phyloP scores from a whole-genome alignment of 805 yeast species.

The Clavispora santaluciae region DNA sequence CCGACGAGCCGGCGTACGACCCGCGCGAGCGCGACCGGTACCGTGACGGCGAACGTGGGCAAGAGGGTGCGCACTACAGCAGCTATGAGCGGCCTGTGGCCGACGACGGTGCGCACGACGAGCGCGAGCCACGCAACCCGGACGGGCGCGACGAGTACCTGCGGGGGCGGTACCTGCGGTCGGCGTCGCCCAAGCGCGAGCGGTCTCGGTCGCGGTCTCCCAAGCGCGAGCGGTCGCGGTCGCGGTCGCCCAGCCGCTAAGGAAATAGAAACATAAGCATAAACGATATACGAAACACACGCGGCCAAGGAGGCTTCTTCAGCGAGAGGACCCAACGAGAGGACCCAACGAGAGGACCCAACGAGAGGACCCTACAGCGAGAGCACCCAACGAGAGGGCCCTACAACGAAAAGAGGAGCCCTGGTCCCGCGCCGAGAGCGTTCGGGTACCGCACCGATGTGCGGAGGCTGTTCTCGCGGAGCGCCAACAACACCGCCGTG shows the following conservation, averaged over 20 bases:
- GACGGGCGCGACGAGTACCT: slow-evolving; percentile 9
- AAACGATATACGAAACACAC: not conserved
- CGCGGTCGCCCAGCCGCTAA: slow-evolving; percentile 29
- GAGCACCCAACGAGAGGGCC: too few species aligned
- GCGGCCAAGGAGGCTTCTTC: not conserved
- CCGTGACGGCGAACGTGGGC: slow-evolving; percentile 10
- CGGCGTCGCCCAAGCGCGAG: slow-evolving; percentile 31
- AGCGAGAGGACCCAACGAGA: too few species aligned
- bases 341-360: too few species aligned
- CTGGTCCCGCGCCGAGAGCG: not conserved
- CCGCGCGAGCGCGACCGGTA: slow-evolving; percentile 17
- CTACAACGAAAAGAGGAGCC: not conserved
- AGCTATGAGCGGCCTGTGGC: slow-evolving; percentile 10
- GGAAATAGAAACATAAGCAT: not conserved
- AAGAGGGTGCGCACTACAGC: slow-evolving; percentile 9
- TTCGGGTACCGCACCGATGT: slow-evolving; percentile 10
- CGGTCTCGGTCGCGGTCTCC: slow-evolving; percentile 32
- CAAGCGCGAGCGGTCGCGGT: slow-evolving; percentile 34
- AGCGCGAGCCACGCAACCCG: slow-evolving; percentile 4
- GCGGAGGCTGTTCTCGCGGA: slow-evolving; percentile 30
- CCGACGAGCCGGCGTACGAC: slow-evolving; percentile 17
- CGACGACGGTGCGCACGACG: slow-evolving; percentile 11
- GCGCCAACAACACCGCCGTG: slow-evolving; percentile 23
- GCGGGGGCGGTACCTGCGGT: slow-evolving; percentile 26
- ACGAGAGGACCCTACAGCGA: too few species aligned